Base-by-base conservation (phyloP, 805 yeast genomes). In the Cyberlindnera subsufficiens region DNA sequence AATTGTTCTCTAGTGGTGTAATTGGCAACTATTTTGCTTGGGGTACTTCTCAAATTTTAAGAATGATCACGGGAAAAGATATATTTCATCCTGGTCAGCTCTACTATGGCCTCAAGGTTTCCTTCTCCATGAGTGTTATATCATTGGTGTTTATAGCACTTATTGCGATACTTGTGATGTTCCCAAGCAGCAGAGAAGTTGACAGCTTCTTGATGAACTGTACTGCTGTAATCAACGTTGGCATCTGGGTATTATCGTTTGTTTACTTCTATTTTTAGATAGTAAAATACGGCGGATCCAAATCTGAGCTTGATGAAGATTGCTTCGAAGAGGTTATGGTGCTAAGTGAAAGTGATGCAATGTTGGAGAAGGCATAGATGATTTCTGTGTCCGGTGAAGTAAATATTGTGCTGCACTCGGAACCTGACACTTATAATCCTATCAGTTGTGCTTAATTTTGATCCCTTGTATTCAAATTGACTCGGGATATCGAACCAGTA, bases 81-180 rank as follows among this genome's bases (percentile, higher is more conserved):
- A 62, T 75, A 35, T 80, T 80, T 52, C 66, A 55, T 10, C 87
- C 87, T 2, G 93, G 91, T 4, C 77, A 80, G 3, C 83, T 83
- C 58, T 74, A 77, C 56, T 58, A 80, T 36, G 91, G 91, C 19
- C 63, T 65, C 13, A 39, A 57, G 27, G 50, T 65, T 53, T 72
- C 80, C 6, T 69, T 72, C 5, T 51, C 64, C 3, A 58, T 79
- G 31, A 74, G 75, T 33, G 58, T 73, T 59, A 55, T 67, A 22
- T 68, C 86, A 0, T 67, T 68, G 10, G 39, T 61, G 2, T 84
- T 78, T 70, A 71, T 75, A 39, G 49, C 53, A 0, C 83, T 72
- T 51, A 71, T 73, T 42, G 76, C 82, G 32, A 63, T 78, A 18
- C 59, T 82, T 60, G 68, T 73, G 19, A 76, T 78, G 81, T 75